These are phyloP conservation scores for Fusarium heterosporum DNA, from an alignment of 2,329 filamentous ascomycete genomes.

Conservation along the genomic window DNA sequence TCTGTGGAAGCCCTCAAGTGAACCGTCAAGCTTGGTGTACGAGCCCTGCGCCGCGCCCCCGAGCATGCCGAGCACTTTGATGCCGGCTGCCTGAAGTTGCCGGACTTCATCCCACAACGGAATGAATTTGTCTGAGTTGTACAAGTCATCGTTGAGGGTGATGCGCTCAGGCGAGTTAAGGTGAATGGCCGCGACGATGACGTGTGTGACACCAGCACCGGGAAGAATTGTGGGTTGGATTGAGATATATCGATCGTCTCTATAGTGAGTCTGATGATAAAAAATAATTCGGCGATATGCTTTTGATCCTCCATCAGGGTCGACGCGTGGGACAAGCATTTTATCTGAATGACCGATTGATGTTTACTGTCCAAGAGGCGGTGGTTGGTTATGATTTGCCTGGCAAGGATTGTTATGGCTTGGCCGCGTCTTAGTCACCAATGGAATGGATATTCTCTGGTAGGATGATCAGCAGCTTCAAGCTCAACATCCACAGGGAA, in stretches of 20 bases:
- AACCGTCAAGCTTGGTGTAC: slow-evolving; percentile 68
- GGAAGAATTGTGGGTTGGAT: slow-evolving; percentile 60
- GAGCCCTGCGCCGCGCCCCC: slow-evolving; percentile 83
- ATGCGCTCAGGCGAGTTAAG: slow-evolving; percentile 75
- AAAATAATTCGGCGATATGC: slow-evolving; percentile 56
- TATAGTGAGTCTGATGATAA: slow-evolving; percentile 63
- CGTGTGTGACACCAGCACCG: slow-evolving; percentile 71
- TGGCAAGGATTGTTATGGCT: slow-evolving; percentile 1
- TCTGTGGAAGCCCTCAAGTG: slow-evolving; percentile 71
- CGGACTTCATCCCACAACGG: slow-evolving; percentile 80
- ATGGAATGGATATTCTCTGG: not conserved
- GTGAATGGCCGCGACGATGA: slow-evolving; percentile 86
- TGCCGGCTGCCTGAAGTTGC: slow-evolving; percentile 75
- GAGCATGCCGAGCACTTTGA: slow-evolving; percentile 86
- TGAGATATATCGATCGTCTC: slow-evolving; percentile 57
- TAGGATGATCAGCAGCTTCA: no score
- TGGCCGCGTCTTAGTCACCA: slow-evolving; percentile 1
- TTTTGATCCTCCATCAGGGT: not conserved
- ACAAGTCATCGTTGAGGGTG: slow-evolving; percentile 81
- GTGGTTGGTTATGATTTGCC: not conserved
- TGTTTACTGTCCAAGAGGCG: slow-evolving; percentile 8
- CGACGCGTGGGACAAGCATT: slow-evolving; percentile 20
- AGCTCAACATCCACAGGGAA: not conserved
- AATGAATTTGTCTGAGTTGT: slow-evolving; percentile 71
- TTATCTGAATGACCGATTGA: not conserved